Conservation (phyloP, 148 eudicot genomes). For the Nepenthes gracilis region DNA sequence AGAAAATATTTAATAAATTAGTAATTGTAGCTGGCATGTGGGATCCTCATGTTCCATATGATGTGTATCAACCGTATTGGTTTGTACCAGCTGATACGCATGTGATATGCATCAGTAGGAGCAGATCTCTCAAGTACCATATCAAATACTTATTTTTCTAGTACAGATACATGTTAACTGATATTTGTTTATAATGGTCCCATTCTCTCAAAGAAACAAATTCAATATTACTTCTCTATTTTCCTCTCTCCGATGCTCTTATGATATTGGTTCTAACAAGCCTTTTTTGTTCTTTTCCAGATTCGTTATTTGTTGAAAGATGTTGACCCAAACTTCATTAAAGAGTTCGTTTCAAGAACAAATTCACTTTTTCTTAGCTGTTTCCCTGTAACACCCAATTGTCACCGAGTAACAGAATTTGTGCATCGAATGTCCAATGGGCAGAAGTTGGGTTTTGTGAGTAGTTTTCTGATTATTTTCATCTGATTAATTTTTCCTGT, state of each 20-base stretch:
- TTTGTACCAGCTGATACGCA: no score
- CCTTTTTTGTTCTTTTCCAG: constrained; percentile 22
- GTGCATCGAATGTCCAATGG: constrained; percentile 30
- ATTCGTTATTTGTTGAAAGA: constrained; percentile 47
- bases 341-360: constrained; percentile 33
- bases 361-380: constrained; percentile 47
- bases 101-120: no score
- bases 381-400: constrained; percentile 85
- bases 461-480: constrained; percentile 8
- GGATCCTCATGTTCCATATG: no score
- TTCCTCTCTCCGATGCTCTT: neutral
- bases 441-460: constrained; percentile 57
- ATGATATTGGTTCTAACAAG: neutral
- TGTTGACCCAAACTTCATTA: constrained; percentile 42
- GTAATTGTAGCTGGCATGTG: no score
- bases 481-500: constrained; percentile 5
- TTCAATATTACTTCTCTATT: neutral
- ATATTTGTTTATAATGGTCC: no score
- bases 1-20: no score
- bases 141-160: no score
- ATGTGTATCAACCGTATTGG: no score
- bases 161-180: no score
- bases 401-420: constrained; percentile 77
- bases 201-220: neutral
- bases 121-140: no score